Base-by-base conservation (phyloP, 2,329 filamentous ascomycete species). In the Penicillium concentricum region DNA sequence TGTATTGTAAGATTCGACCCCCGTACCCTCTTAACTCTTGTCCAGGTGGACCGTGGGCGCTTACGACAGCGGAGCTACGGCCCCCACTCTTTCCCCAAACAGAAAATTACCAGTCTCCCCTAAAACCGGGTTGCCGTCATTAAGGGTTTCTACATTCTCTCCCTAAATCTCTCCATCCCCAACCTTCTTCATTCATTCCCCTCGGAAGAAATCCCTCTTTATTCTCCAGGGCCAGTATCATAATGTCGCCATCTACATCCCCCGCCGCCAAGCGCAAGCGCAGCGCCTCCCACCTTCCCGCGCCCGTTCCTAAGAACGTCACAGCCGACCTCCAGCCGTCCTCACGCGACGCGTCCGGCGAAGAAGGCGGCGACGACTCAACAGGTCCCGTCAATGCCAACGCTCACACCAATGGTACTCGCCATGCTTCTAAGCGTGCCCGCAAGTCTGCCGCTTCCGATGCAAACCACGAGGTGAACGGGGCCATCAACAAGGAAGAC, bases 291-390 rank as follows among this genome's bases (percentile, higher is more conserved):
- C 71, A 70, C 60, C 75, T 79, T 20, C 73, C 80, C 63, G 80
- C 74, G 59, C 74, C 77, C 50, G 74, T 78, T 61, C 78, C 81
- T 59, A 76, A 81, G 64, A 70, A 79, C 60, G 70, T 77, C 65
- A 78, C 83, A 56, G 82, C 85, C 53, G 84, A 88, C 69, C 80
- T 86, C 48, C 85, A 87, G 72, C 82, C 89, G 35, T 91, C 89
- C 18, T 92, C 90, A 35, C 85, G 89, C 71, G 90, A 95, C 78
- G 90, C 89, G 59, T 93, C 90, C 16, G 89, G 83, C 62, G 90
- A 96, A 77, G 91, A 93, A 72, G 87, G 85, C 41, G 61, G 60
- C 67, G 87, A 89, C 67, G 90, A 90, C 64, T 87, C 87, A 16
- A 84, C 89, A 51, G 82, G 81, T 35, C 77, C 81, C 38, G 74